Evolutionary conservation across 441 rosid species (phyloP).

Genomic region (Biscutella laevigata): DNA sequence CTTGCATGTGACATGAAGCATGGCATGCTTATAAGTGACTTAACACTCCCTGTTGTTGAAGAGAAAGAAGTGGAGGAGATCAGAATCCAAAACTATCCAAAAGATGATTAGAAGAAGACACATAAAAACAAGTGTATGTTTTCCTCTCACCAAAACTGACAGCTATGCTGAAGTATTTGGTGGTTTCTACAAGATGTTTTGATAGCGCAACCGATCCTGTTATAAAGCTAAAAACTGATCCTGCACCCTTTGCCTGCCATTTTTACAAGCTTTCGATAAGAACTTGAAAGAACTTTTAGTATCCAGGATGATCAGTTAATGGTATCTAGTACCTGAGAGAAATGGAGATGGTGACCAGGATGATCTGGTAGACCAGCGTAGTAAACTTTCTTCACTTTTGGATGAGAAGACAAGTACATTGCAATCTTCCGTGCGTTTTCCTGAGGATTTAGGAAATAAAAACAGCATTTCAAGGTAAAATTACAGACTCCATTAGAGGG

Average conservation of each 20-base stretch:
- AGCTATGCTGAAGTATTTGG: slow-evolving; percentile 83
- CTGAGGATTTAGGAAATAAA: slow-evolving; percentile 30
- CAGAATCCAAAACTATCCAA: slow-evolving; percentile 1
- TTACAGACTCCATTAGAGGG: no score
- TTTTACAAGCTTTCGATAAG: no score
- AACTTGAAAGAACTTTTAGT: no score
- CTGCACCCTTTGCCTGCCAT: slow-evolving; percentile 82
- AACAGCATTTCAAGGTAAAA: background rate
- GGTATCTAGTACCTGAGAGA: slow-evolving; percentile 55
- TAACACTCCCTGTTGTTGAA: slow-evolving; percentile 62
- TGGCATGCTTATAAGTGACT: slow-evolving; percentile 92
- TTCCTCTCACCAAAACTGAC: slow-evolving; percentile 81
- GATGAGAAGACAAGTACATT: slow-evolving; percentile 70
- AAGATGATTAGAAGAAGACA: background rate
- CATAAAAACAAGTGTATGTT: background rate
- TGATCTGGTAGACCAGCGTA: slow-evolving; percentile 81
- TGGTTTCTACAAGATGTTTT: slow-evolving; percentile 74
- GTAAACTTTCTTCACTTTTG: slow-evolving; percentile 68
- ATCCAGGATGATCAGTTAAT: background rate
- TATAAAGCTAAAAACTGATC: slow-evolving; percentile 81
- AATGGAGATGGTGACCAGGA: slow-evolving; percentile 76
- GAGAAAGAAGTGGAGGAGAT: background rate
- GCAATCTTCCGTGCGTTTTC: slow-evolving; percentile 84
- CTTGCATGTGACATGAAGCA: slow-evolving; percentile 98
- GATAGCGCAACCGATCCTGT: slow-evolving; percentile 80